These are phyloP conservation scores for Pyrus pyrifolia DNA, from an alignment of 306 rosid species.

Conservation along the genomic window DNA sequence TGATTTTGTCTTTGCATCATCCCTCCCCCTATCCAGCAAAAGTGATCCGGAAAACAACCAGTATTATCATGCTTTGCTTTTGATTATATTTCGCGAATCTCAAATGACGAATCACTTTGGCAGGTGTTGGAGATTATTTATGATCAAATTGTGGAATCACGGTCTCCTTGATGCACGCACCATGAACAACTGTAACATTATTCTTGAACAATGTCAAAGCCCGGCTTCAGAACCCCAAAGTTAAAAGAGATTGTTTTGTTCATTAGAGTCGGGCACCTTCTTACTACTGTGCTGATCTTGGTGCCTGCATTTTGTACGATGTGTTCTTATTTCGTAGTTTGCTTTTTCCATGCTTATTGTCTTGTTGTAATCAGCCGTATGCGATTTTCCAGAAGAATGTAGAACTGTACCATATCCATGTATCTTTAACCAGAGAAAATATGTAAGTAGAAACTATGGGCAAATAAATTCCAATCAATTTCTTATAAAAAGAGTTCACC, in stretches of 20 bases:
- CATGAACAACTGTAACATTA: slow-evolving; percentile 37
- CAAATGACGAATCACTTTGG: slow-evolving; percentile 12
- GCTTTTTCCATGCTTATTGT: not conserved
- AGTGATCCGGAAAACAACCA: not conserved
- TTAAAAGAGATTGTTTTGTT: slow-evolving; percentile 9
- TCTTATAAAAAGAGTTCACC: too few species aligned
- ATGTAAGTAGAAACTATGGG: not conserved
- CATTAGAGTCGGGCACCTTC: not conserved
- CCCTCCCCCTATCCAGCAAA: not conserved
- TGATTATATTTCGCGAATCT: not conserved
- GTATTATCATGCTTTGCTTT: not conserved
- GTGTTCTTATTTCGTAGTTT: not conserved
- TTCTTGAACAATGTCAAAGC: slow-evolving; percentile 42
- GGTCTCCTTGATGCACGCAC: slow-evolving; percentile 55
- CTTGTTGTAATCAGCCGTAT: not conserved
- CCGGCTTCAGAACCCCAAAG: slow-evolving; percentile 31
- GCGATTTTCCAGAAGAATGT: not conserved
- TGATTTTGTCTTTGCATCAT: not conserved
- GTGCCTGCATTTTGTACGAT: not conserved
- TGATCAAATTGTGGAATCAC: slow-evolving; percentile 63
- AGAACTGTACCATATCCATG: not conserved
- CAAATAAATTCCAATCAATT: not conserved
- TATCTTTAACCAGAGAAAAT: not conserved
- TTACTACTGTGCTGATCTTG: not conserved
- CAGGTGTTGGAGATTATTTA: slow-evolving; percentile 71